Evolutionary conservation across 2,329 filamentous ascomycete species (phyloP).

Genomic region (Tolypocladium sp.): DNA sequence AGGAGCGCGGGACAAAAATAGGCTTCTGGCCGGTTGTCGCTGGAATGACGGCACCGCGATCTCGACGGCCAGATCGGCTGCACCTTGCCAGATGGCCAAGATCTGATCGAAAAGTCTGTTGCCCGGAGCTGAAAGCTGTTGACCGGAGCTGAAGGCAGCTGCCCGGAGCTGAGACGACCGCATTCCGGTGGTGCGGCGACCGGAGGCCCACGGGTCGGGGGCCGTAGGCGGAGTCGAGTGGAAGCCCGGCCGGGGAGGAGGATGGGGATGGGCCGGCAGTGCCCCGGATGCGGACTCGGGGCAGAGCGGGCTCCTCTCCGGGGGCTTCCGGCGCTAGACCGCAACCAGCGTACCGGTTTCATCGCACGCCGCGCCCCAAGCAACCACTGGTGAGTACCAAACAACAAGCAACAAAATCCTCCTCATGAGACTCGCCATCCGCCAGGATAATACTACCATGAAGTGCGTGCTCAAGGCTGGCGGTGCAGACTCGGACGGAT

Average conservation of each 20-base stretch:
- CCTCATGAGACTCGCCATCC: no score
- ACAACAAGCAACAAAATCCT: no score
- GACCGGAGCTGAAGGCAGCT: background rate
- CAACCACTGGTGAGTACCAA: no score
- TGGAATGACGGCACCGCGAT: background rate
- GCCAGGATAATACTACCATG: no score
- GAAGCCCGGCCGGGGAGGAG: background rate
- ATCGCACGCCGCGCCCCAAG: no score
- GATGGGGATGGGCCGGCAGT: background rate
- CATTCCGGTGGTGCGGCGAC: background rate
- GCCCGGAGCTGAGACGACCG: background rate
- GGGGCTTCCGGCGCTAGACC: background rate
- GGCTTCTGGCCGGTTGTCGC: background rate
- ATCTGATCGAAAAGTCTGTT: background rate
- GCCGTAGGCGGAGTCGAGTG: background rate
- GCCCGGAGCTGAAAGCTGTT: background rate
- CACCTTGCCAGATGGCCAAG: background rate
- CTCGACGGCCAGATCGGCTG: background rate
- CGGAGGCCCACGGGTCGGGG: background rate
- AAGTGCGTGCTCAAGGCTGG: no score
- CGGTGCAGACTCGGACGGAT: no score
- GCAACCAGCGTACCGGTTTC: background rate
- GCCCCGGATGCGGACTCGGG: background rate
- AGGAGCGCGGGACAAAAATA: background rate
- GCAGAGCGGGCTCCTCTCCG: background rate